phyloP scores from a whole-genome alignment of 2,329 filamentous ascomycete species.

The Aspergillus felis region DNA sequence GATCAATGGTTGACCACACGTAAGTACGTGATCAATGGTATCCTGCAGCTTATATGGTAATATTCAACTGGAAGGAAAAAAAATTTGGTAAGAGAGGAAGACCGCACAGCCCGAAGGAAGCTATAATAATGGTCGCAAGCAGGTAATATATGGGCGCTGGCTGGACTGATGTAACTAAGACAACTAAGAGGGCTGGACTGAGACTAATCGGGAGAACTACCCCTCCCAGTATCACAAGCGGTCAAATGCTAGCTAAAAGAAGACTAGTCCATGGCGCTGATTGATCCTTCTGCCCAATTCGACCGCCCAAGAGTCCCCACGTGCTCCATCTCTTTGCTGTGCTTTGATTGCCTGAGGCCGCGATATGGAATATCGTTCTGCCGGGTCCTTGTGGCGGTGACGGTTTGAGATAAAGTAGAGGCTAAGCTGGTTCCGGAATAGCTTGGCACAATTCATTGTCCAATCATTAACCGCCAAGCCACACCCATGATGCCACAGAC shows the following conservation, averaged over 20 bases:
- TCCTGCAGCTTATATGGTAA: not conserved
- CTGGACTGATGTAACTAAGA: not conserved
- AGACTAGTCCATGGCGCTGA: conserved; percentile 1
- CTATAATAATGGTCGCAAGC: not conserved
- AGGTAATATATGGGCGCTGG: not conserved
- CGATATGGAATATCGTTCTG: not conserved
- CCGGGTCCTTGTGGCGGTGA: conserved; percentile 7
- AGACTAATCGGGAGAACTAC: not conserved
- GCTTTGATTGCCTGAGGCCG: not conserved
- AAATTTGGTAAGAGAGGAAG: not conserved
- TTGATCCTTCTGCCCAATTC: conserved; percentile 1
- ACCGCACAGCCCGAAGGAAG: not conserved
- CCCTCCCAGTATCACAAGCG: not conserved
- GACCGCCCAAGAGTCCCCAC: conserved; percentile 7
- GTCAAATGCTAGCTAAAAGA: not conserved
- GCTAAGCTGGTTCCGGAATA: conserved; percentile 8
- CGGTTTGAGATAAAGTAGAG: conserved; percentile 1
- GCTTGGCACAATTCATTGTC: conserved; percentile 2
- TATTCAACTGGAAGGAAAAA: not conserved
- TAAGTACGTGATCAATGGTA: not conserved
- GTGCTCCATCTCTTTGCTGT: conserved; percentile 5
- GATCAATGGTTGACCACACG: not conserved
- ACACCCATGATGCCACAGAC: conserved; percentile 15
- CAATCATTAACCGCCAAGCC: conserved; percentile 12
- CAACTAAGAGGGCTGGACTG: not conserved